Evolutionary conservation across 257 asterid genomes (phyloP).

Genomic region (Nicotiana benthamiana): DNA sequence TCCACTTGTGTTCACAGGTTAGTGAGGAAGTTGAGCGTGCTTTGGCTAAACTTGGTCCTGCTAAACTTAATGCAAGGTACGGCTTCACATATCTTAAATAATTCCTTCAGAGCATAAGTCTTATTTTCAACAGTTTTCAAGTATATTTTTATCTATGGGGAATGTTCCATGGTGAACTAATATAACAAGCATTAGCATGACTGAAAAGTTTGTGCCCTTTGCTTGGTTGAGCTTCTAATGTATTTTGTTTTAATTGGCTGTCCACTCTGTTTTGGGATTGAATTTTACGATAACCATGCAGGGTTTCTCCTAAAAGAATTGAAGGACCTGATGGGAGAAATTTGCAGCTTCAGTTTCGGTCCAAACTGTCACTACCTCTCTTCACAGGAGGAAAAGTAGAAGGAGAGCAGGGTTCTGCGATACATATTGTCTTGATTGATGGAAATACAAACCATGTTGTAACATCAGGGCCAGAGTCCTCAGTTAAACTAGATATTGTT

Average conservation of each 20-base stretch:
- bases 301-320: slow-evolving; percentile 84
- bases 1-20: slow-evolving; percentile 40
- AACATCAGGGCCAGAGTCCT: slow-evolving; percentile 75
- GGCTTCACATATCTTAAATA: background rate
- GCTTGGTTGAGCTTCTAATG: background rate
- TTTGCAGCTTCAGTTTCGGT: slow-evolving; percentile 74
- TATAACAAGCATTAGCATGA: background rate
- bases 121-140: no score
- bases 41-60: slow-evolving; percentile 75
- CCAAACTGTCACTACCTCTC: slow-evolving; percentile 79
- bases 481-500: slow-evolving; percentile 57
- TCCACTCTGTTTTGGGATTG: slow-evolving; percentile 8
- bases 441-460: slow-evolving; percentile 56
- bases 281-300: slow-evolving; percentile 27
- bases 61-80: slow-evolving; percentile 72
- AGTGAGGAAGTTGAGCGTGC: slow-evolving; percentile 99
- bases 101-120: no score
- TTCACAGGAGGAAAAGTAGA: slow-evolving; percentile 91
- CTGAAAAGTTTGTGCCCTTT: background rate
- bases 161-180: background rate
- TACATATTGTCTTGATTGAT: slow-evolving; percentile 72
- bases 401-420: slow-evolving; percentile 79
- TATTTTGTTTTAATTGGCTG: background rate
- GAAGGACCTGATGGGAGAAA: slow-evolving; percentile 78
- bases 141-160: no score